phyloP scores from a whole-genome alignment of 1,284 basidiomycete species.

The Spongiforma sp. region DNA sequence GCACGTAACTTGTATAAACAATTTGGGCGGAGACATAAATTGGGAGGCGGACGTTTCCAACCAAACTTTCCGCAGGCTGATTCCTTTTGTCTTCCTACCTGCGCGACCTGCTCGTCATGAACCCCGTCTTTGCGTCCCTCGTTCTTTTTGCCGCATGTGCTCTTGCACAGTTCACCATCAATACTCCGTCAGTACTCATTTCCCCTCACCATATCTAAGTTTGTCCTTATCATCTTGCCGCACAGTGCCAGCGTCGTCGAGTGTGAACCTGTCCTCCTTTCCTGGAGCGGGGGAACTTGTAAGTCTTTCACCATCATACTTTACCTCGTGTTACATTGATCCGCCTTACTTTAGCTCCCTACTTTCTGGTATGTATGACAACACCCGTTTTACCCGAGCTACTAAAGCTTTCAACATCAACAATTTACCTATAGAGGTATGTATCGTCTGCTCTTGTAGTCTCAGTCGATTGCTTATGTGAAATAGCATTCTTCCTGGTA shows the following conservation, averaged over 20 bases:
- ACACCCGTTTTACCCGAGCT: constrained; percentile 4
- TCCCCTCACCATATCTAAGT: neutral
- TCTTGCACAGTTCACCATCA: constrained; percentile 51
- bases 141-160: constrained; percentile 46
- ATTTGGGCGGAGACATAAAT: constrained; percentile 42
- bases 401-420: constrained; percentile 1
- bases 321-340: constrained; percentile 3
- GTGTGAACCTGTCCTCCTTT: constrained; percentile 56
- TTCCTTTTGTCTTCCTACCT: neutral
- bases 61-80: constrained; percentile 26
- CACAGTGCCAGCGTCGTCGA: constrained; percentile 42
- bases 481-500: constrained; percentile 49
- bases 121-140: constrained; percentile 45
- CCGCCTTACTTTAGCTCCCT: constrained; percentile 46
- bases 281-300: constrained; percentile 58
- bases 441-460: neutral
- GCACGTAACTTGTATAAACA: constrained; percentile 13
- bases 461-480: neutral
- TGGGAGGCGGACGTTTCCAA: constrained; percentile 4
- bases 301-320: constrained; percentile 30
- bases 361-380: constrained; percentile 51
- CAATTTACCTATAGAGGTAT: constrained; percentile 29
- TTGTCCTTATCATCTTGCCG: constrained; percentile 11
- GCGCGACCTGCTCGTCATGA: constrained; percentile 43
- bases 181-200: constrained; percentile 68